Evolutionary conservation across 2,329 filamentous ascomycete species (phyloP).

Genomic region (Pseudogymnoascus sp.): DNA sequence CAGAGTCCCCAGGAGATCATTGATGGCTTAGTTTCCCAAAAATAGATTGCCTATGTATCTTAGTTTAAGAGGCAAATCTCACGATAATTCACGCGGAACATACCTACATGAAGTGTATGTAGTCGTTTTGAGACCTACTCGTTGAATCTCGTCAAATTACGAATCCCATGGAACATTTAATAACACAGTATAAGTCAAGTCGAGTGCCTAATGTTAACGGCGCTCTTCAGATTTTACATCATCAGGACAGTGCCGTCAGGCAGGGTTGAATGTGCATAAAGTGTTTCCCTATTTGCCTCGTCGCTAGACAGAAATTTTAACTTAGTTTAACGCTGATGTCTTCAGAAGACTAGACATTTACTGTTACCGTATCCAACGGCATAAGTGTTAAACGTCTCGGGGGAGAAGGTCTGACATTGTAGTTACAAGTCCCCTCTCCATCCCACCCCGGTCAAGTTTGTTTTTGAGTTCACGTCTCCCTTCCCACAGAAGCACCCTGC

Average conservation of each 20-base stretch:
- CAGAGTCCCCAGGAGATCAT: conserved; percentile 20
- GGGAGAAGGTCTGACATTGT: not conserved
- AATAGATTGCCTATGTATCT: not conserved
- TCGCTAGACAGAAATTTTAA: not conserved
- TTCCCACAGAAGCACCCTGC: not conserved
- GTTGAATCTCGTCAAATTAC: not conserved
- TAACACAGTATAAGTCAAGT: no score
- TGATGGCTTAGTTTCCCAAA: conserved; percentile 5
- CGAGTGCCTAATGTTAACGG: not conserved
- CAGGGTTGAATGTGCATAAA: not conserved
- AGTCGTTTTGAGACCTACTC: not conserved
- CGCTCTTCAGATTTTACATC: not conserved
- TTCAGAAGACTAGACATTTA: not conserved
- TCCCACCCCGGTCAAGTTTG: not conserved
- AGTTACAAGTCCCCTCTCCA: not conserved
- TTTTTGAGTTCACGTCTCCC: not conserved
- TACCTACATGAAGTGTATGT: not conserved
- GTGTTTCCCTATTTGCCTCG: not conserved
- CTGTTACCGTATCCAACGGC: not conserved
- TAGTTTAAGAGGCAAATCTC: not conserved
- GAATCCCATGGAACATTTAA: not conserved
- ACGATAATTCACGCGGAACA: not conserved
- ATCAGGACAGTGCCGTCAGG: not conserved
- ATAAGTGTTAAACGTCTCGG: no score
- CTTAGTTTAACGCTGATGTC: not conserved